Conservation (phyloP, 441 rosid species). For the Rhodomyrtus psidioides region DNA sequence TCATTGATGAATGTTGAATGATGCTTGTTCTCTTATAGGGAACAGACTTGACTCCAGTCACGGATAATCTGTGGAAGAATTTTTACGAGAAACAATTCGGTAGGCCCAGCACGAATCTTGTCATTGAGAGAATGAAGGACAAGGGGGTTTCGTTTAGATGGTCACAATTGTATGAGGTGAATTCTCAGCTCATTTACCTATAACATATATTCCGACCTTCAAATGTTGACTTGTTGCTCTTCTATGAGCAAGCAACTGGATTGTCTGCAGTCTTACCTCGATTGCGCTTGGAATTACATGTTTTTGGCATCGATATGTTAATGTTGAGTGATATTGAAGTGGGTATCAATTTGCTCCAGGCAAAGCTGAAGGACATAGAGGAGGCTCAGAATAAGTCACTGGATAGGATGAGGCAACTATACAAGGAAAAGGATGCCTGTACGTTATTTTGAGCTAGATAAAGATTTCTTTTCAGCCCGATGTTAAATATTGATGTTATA, state of each 20-base stretch:
- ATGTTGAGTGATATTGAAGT: not conserved
- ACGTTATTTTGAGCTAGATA: constrained; percentile 20
- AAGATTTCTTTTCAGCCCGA: not conserved
- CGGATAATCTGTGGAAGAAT: constrained; percentile 68
- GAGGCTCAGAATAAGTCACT: constrained; percentile 36
- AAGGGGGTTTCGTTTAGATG: constrained; percentile 46
- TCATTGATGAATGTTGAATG: not conserved
- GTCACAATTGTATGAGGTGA: constrained; percentile 65
- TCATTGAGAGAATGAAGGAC: constrained; percentile 49
- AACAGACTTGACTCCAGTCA: constrained; percentile 76
- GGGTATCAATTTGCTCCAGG: constrained; percentile 21
- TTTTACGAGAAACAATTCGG: constrained; percentile 58
- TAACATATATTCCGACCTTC: not conserved
- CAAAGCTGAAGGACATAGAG: constrained; percentile 34
- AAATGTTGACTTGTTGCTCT: not conserved
- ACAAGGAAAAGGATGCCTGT: constrained; percentile 72
- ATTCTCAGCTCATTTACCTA: not conserved
- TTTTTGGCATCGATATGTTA: not conserved
- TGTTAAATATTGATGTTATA: not conserved
- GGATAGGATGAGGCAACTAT: constrained; percentile 46
- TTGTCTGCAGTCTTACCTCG: not conserved
- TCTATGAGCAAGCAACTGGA: not conserved
- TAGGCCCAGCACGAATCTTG: constrained; percentile 17
- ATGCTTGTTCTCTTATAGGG: constrained; percentile 29
- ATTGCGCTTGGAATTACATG: not conserved